phyloP scores from a whole-genome alignment of 495 filamentous ascomycete species.

The Cercophora scortea region DNA sequence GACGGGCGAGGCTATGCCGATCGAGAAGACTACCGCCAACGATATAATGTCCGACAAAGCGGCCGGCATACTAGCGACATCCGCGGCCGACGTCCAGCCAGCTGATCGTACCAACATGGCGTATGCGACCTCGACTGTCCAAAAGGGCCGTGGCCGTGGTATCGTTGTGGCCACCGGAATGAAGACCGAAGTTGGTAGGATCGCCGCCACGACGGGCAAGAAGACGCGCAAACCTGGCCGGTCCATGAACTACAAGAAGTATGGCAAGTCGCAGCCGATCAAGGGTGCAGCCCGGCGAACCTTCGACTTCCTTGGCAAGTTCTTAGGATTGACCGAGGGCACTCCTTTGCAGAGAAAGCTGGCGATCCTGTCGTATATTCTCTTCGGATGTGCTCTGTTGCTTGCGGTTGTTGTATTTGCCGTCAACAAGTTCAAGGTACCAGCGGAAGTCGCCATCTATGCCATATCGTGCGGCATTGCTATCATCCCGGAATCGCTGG shows the following conservation, averaged over 20 bases:
- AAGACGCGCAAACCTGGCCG: slow-evolving; percentile 53
- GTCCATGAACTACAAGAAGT: slow-evolving; percentile 56
- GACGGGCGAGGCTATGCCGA: slow-evolving; percentile 61
- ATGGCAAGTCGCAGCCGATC: slow-evolving; percentile 49
- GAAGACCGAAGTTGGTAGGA: slow-evolving; percentile 79
- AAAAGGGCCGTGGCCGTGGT: slow-evolving; percentile 59
- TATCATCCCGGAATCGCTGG: slow-evolving; percentile 64
- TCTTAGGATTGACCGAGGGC: slow-evolving; percentile 68
- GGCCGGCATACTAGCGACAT: slow-evolving; percentile 18
- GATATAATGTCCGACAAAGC: slow-evolving; percentile 22
- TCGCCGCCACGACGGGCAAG: slow-evolving; percentile 57
- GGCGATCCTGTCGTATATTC: slow-evolving; percentile 63
- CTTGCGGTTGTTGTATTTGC: slow-evolving; percentile 75
- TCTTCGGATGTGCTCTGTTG: slow-evolving; percentile 67
- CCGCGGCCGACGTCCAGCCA: slow-evolving; percentile 47
- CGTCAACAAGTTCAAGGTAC: slow-evolving; percentile 61
- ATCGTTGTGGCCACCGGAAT: slow-evolving; percentile 68
- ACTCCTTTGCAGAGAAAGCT: slow-evolving; percentile 79
- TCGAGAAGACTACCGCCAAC: slow-evolving; percentile 26
- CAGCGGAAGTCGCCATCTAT: slow-evolving; percentile 71
- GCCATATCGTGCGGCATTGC: slow-evolving; percentile 68
- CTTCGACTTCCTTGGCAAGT: slow-evolving; percentile 56
- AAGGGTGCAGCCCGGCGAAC: slow-evolving; percentile 50
- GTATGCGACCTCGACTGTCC: slow-evolving; percentile 59
- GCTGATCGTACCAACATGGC: slow-evolving; percentile 64